Evolutionary conservation across 2,329 filamentous ascomycete species (phyloP).

Genomic region (Paraphoma sp.): DNA sequence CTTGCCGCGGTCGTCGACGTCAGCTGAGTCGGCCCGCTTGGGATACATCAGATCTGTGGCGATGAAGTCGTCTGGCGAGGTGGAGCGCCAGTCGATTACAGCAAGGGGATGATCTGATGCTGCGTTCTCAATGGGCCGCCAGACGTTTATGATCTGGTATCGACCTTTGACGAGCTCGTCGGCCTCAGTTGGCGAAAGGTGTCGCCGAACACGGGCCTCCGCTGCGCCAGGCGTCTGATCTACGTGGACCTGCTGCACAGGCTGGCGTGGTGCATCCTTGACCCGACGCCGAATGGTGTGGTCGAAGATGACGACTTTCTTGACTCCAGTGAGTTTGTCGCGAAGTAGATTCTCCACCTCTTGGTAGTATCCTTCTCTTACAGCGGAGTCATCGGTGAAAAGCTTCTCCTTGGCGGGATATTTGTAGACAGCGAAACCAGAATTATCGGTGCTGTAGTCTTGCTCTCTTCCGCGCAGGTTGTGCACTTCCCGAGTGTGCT

Average conservation of each 20-base stretch:
- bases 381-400: constrained; percentile 63
- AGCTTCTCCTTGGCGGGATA: constrained; percentile 60
- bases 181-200: constrained; percentile 62
- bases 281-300: constrained; percentile 70
- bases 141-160: constrained; percentile 74
- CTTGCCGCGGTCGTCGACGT: constrained; percentile 64
- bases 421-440: constrained; percentile 64
- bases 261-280: constrained; percentile 64
- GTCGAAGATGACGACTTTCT: constrained; percentile 73
- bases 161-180: constrained; percentile 64
- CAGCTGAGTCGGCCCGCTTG: constrained; percentile 36
- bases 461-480: constrained; percentile 61
- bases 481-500: constrained; percentile 57
- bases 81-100: constrained; percentile 69
- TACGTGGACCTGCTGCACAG: constrained; percentile 74
- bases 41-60: constrained; percentile 70
- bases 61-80: constrained; percentile 64
- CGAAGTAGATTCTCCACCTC: constrained; percentile 67
- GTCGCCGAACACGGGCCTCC: constrained; percentile 66
- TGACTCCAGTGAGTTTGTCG: constrained; percentile 61
- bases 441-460: constrained; percentile 63
- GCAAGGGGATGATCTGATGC: constrained; percentile 72
- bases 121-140: constrained; percentile 70
- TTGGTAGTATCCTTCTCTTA: constrained; percentile 65
- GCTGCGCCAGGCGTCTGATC: constrained; percentile 73